These are phyloP conservation scores for Silene noctiflora DNA, from an alignment of 179 eudicot species.

Conservation along the genomic window DNA sequence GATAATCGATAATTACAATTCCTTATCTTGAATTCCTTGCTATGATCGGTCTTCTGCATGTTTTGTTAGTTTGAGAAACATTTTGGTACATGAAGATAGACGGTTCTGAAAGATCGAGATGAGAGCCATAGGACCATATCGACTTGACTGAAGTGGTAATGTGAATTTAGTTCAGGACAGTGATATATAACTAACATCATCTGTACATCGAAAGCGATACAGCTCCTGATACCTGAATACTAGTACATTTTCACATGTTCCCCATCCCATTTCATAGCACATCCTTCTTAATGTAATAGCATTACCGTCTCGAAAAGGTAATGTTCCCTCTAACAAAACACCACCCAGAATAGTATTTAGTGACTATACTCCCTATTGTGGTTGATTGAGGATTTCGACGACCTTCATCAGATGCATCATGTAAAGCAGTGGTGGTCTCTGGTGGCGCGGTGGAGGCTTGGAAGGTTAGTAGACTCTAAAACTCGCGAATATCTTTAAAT, in stretches of 20 bases:
- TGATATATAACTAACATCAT: constrained; percentile 23
- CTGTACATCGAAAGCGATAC: constrained; percentile 23
- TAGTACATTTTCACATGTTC: constrained; percentile 3
- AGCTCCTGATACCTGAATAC: constrained; percentile 10
- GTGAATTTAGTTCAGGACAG: constrained; percentile 21
- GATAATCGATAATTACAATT: too few species aligned
- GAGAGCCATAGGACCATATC: constrained; percentile 7
- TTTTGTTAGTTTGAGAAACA: neutral
- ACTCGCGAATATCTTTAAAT: too few species aligned
- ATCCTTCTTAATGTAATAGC: neutral
- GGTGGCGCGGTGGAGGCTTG: too few species aligned
- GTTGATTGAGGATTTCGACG: too few species aligned
- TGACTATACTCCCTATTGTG: too few species aligned
- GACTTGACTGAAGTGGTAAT: constrained; percentile 16
- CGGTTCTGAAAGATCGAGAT: neutral
- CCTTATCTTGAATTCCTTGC: neutral
- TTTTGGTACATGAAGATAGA: neutral
- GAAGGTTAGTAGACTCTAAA: too few species aligned
- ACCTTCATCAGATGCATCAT: too few species aligned
- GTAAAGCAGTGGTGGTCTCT: too few species aligned
- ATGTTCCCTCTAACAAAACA: constrained; percentile 8
- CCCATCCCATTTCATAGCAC: neutral
- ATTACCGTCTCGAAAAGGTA: neutral
- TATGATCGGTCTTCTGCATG: neutral
- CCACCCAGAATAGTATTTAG: neutral